phyloP scores from a whole-genome alignment of 768 basidiomycete species.

The Trametes meyenii region DNA sequence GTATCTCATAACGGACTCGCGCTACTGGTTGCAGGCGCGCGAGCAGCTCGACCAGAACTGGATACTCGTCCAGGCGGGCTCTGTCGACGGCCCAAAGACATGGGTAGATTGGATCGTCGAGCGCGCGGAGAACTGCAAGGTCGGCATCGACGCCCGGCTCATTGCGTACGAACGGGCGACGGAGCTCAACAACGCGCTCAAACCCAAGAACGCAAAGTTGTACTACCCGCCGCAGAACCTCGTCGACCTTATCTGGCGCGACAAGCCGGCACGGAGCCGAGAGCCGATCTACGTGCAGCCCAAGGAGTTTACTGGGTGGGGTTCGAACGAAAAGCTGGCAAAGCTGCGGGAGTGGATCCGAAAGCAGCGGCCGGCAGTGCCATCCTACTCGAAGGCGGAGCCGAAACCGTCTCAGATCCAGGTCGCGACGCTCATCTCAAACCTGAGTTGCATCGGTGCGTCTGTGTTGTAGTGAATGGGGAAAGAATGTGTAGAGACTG shows the following conservation, averaged over 20 bases:
- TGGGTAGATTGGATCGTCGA: constrained; percentile 75
- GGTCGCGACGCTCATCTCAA: constrained; percentile 67
- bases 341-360: constrained; percentile 73
- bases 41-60: constrained; percentile 75
- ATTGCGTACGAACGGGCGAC: constrained; percentile 73
- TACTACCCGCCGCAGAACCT: constrained; percentile 84
- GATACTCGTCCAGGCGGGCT: constrained; percentile 63
- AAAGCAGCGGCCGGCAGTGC: constrained; percentile 56
- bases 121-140: constrained; percentile 39
- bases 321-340: constrained; percentile 70
- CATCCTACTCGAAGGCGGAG: constrained; percentile 62
- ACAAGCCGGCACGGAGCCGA: constrained; percentile 70
- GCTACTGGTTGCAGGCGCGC: constrained; percentile 82
- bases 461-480: no score
- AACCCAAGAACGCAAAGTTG: constrained; percentile 60
- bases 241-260: constrained; percentile 80
- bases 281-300: constrained; percentile 69
- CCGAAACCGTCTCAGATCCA: constrained; percentile 66
- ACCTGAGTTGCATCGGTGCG: constrained; percentile 72
- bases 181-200: constrained; percentile 58
- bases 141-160: constrained; percentile 88
- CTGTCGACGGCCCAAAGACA: constrained; percentile 55
- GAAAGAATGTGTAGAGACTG: no score
- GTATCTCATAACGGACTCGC: constrained; percentile 77
- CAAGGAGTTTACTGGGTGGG: constrained; percentile 69